Base-by-base conservation (phyloP, 1,284 basidiomycete species). In the Boletus semigastroideus region DNA sequence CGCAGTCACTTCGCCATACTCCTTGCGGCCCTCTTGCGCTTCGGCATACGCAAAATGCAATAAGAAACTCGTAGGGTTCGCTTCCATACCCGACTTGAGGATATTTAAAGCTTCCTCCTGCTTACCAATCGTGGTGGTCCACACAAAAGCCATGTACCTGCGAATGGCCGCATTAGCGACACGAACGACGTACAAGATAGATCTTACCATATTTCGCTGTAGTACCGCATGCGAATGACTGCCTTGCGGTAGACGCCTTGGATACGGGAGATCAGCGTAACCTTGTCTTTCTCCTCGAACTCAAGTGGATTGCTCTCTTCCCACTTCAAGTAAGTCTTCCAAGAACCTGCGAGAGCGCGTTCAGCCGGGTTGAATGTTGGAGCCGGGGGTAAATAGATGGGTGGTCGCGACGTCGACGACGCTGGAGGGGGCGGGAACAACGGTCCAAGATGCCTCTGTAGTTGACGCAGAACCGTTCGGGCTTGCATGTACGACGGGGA, bases 311-410 rank as follows among this genome's bases (percentile, higher is more conserved):
- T 98, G 58, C 81, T 80, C 68, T 97, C 93, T 72, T 99, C 97
- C 92, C 93, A 99, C 63, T 92, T 92, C 46, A 99, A 73, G 68
- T 98, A 98, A 3, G 81, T 77, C 61, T 92, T 92, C 97, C 97
- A 99, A 14, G 84, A 83, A 19, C 85, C 84, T 5, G 94, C 83
- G 31, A 90, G 78, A 14, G 80, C 77, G 40, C 92, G 80, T 64
- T 98, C 94, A 9, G 77, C 72, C 1, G 79, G 73, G 49, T 80
- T 84, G 74, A 90, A 95, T 14, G 82, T 86, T 4, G 94, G 92
- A 5, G 78, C 73, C 1, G 81, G 76, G 0, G 94, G 92, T 3
- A 97, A 73, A 61, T 79, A 80, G 5, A 90, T 70, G 3, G 79
- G 72, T 20, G 75, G 74, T 27, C 72, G 68, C 43, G 58, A 64